phyloP scores from a whole-genome alignment of 345 rosid genomes.

The Nasturtium officinale region DNA sequence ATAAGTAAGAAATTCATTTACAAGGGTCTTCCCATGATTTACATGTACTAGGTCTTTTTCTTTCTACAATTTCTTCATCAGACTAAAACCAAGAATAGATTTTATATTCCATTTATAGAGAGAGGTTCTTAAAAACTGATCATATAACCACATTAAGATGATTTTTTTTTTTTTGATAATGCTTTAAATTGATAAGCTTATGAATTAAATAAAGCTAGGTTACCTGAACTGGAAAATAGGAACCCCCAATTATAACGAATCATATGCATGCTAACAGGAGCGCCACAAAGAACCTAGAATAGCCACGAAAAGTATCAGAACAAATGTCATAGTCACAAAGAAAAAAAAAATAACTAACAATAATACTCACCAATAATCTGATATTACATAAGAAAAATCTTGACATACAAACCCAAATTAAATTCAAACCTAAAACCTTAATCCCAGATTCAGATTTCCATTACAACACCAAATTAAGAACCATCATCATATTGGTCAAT shows the following conservation, averaged over 20 bases:
- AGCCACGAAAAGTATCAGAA: conserved; percentile 31
- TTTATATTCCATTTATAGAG: conserved; percentile 1
- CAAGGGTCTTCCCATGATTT: too few relatives aligned
- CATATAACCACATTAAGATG: not conserved
- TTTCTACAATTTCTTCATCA: too few relatives aligned
- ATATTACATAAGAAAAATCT: too few relatives aligned
- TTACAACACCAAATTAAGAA: too few relatives aligned
- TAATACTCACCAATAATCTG: too few relatives aligned
- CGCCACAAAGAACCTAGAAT: conserved; percentile 75
- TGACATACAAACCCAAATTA: too few relatives aligned
- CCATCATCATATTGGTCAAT: too few relatives aligned
- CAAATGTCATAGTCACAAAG: conserved; percentile 4
- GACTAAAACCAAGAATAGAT: too few relatives aligned
- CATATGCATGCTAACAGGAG: conserved; percentile 81
- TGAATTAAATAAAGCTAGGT: conserved; percentile 8
- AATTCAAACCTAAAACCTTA: too few relatives aligned
- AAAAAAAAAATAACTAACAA: not conserved
- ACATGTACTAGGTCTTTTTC: too few relatives aligned
- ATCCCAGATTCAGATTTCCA: too few relatives aligned
- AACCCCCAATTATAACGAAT: conserved; percentile 86
- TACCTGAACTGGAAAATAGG: conserved; percentile 81
- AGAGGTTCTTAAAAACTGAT: not conserved
- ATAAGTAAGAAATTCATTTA: too few relatives aligned
- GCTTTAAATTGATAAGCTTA: conserved; percentile 5
- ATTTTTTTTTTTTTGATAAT: not conserved